Evolutionary conservation across 345 rosid species (phyloP), one percentile per base, ranked within the genome.

Genomic region (Microthlaspi erraticum): DNA sequence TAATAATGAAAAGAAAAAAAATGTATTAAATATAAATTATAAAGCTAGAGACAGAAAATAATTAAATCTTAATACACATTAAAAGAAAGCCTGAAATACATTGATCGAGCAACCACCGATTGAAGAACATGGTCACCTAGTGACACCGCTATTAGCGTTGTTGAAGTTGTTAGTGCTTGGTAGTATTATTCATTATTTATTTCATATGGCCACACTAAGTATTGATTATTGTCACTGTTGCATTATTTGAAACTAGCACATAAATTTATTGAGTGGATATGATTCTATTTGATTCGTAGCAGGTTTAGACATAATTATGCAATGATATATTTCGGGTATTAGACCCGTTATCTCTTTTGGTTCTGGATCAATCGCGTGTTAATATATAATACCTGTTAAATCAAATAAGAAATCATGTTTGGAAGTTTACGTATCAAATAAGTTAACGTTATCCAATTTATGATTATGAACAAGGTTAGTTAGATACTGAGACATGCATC

Each of bases 81-180:
- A 5, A 26, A 26, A 26, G n/a, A 26, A 26, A 26, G 29, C 29
- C 29, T 26, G 29, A 5, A 26, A 26, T 45, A 8, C 20, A 26
- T 63, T 6, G 66, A 73, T 29, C 39, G 19, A 50, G 49, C 67
- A 74, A 59, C 72, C 54, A 66, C 72, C 48, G 61, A 11, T 67
- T n/a, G 37, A 52, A 51, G 46, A 66, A 39, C 60, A 49, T 59
- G 60, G 19, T 66, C 32, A 10, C 29, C 36, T 26, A 48, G 71
- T 64, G 64, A 64, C 76, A 72, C 58, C 50, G 55, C 70, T 46
- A 6, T 36, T 16, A 46, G 64, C 56, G 52, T 65, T 64, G 13
- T 46, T 39, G 77, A 57, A 73, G 72, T 66, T 66, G 72, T 58
- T 66, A 66, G 36, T 57, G 46, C 36, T 63, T 42, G 10, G 10